A percentile compares a stretch with the other conserved stretches of the same genome.
phyloP scores from a whole-genome alignment of 176 grass and related monocot species.

The Urochloa ruziziensis region DNA sequence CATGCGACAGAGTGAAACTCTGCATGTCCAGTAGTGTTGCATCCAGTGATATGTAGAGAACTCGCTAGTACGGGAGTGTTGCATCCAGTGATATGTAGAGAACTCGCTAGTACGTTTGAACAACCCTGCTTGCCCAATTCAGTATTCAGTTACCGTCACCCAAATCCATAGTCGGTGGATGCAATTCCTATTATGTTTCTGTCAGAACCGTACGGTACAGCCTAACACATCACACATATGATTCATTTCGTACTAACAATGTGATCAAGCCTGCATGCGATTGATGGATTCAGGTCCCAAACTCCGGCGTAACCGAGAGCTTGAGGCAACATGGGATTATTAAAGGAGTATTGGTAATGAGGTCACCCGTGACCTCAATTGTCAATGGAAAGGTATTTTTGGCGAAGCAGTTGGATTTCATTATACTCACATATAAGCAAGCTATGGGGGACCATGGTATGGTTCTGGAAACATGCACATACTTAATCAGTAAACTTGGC shows the following conservation, averaged over 20 bases:
- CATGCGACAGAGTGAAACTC: too few relatives aligned
- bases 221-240: not conserved
- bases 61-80: too few relatives aligned
- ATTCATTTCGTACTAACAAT: not conserved
- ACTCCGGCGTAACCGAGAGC: not conserved
- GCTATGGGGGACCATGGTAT: constrained; percentile 33
- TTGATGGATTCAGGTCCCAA: not conserved
- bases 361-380: constrained; percentile 60
- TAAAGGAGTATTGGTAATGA: constrained; percentile 23
- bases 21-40: too few relatives aligned
- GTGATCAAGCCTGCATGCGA: not conserved
- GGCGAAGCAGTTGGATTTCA: constrained; percentile 6
- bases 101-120: too few relatives aligned
- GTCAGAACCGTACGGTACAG: not conserved
- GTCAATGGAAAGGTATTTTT: constrained; percentile 26
- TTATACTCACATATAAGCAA: constrained; percentile 2
- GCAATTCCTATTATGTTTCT: too few relatives aligned
- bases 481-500: not conserved
- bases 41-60: too few relatives aligned
- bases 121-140: too few relatives aligned
- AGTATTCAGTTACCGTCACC: too few relatives aligned
- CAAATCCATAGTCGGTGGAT: too few relatives aligned
- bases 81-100: too few relatives aligned
- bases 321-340: not conserved
- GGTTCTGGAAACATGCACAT: constrained; percentile 24